phyloP scores from a whole-genome alignment of 2,329 filamentous ascomycete genomes.

The Xylogone sp. region DNA sequence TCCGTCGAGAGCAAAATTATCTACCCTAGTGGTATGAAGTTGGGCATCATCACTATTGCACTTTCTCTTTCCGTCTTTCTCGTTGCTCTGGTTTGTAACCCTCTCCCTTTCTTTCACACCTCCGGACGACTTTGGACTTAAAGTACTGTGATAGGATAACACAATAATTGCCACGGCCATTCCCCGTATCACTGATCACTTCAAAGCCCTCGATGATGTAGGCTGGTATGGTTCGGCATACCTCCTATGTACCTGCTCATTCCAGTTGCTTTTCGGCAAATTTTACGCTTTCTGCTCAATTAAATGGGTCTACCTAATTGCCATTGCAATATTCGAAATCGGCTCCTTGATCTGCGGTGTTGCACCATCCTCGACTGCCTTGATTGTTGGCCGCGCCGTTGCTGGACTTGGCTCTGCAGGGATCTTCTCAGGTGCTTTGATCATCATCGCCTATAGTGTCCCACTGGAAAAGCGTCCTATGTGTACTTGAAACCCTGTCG shows the following conservation, averaged over 20 bases:
- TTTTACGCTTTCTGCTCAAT: conserved; percentile 18
- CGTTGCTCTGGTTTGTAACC: conserved; percentile 17
- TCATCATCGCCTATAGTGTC: conserved; percentile 16
- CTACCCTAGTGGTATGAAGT: conserved; percentile 16
- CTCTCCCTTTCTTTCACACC: too few species aligned
- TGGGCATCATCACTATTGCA: conserved; percentile 39
- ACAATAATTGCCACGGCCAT: conserved; percentile 28
- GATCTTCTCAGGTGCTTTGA: conserved; percentile 21
- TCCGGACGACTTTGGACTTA: not conserved
- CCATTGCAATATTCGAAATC: conserved; percentile 24
- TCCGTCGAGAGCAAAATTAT: not conserved
- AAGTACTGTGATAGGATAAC: conserved; percentile 15
- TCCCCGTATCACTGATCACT: conserved; percentile 25
- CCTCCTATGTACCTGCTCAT: conserved; percentile 23
- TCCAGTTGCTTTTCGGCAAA: conserved; percentile 12
- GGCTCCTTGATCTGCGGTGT: conserved; percentile 22
- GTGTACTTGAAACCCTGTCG: conserved; percentile 7
- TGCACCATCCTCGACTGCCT: conserved; percentile 20
- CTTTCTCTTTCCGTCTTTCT: conserved; percentile 44
- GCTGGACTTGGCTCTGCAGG: conserved; percentile 21
- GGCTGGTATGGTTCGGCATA: conserved; percentile 37
- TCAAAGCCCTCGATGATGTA: conserved; percentile 34
- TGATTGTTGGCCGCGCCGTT: conserved; percentile 24
- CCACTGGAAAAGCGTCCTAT: conserved; percentile 15
- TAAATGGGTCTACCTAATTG: conserved; percentile 16